Percentiles rank a stretch among this genome's conserved stretches.
phyloP scores from a whole-genome alignment of 2,329 filamentous ascomycete genomes.

The Penicillium polonicum region DNA sequence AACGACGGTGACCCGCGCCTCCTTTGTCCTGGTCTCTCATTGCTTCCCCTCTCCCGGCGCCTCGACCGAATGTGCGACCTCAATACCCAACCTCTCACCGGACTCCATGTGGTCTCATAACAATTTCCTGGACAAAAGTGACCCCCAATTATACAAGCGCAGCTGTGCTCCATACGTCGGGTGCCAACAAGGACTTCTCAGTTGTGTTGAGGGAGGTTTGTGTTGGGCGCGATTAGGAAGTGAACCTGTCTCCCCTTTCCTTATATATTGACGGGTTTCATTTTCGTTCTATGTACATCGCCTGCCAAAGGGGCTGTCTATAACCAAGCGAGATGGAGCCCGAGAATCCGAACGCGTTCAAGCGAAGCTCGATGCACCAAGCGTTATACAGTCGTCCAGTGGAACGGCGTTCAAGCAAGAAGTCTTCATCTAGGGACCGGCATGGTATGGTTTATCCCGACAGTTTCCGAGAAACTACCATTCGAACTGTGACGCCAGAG shows the following conservation, averaged over 20 bases:
- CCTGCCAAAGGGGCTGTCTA: conserved; percentile 8
- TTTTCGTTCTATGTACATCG: conserved; percentile 20
- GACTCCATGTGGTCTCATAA: conserved; percentile 44
- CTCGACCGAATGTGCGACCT: conserved; percentile 41
- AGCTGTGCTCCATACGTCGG: conserved; percentile 26
- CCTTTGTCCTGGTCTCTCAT: conserved; percentile 21
- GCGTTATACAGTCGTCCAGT: conserved; percentile 41
- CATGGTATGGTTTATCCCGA: conserved; percentile 49
- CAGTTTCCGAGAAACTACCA: conserved; percentile 45
- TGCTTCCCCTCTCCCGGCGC: conserved; percentile 17
- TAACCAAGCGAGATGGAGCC: conserved; percentile 39
- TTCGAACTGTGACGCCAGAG: conserved; percentile 50
- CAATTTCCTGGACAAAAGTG: conserved; percentile 32
- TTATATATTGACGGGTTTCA: conserved; percentile 20
- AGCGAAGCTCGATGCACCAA: conserved; percentile 42
- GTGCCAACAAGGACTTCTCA: conserved; percentile 25
- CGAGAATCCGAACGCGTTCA: conserved; percentile 42
- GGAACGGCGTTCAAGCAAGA: conserved; percentile 48
- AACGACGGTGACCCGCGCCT: conserved; percentile 30
- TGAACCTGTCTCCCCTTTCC: conserved; percentile 21
- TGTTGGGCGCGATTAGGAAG: conserved; percentile 26
- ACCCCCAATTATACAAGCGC: conserved; percentile 36
- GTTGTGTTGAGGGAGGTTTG: conserved; percentile 27
- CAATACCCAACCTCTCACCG: conserved; percentile 26
- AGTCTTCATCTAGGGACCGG: conserved; percentile 48